Base-by-base conservation (phyloP, 768 basidiomycete species). In the Tylopilus balloui region DNA sequence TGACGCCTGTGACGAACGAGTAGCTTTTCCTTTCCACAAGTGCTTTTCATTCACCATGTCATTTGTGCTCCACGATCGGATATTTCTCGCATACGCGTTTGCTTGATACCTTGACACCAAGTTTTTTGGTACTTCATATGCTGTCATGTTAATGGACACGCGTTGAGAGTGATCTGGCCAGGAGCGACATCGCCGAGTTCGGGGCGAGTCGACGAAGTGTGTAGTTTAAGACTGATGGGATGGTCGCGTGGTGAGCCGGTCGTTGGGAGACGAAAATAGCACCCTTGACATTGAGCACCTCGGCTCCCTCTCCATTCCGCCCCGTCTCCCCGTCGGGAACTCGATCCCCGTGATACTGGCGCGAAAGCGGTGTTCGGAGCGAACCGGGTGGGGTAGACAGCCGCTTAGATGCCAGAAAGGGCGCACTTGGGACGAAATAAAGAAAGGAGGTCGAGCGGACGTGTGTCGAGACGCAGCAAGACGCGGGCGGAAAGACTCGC, bases 401-500 rank as follows among this genome's bases (percentile, higher is more conserved):
- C 17, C 10, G 25, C 19, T 28, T 40, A 17, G 23, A 38, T 53
- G 17, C 42, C 46, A 20, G 27, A 31, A 23, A 9, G 38, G 49
- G 43, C 10, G 20, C 23, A 6, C 3, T 9, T 38, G 21, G 17
- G 15, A 12, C 21, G 39, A 46, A 32, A 31, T 42, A 50, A 28
- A 47, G 11, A 13, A 6, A 28, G 45, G 11, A 13, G 3, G 19
- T n/a, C 17, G 12, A 5, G 20, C 24, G 23, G 28, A 28, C n/a
- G n/a, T n/a, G 36, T 34, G 34, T 20, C 17, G 49, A 25, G 20
- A 40, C 19, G 23, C 21, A 12, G 36, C n/a, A 35, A 39, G 34
- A 37, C 37, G 35, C 25, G 44, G 39, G 47, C 59, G 61, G 59
- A 50, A 44, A 42, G 61, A 62, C 46, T 56, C 59, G 60, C 36